These are phyloP conservation scores for Sporothrix schenckii DNA, from an alignment of 2,329 filamentous ascomycete genomes.

Conservation along the genomic window DNA sequence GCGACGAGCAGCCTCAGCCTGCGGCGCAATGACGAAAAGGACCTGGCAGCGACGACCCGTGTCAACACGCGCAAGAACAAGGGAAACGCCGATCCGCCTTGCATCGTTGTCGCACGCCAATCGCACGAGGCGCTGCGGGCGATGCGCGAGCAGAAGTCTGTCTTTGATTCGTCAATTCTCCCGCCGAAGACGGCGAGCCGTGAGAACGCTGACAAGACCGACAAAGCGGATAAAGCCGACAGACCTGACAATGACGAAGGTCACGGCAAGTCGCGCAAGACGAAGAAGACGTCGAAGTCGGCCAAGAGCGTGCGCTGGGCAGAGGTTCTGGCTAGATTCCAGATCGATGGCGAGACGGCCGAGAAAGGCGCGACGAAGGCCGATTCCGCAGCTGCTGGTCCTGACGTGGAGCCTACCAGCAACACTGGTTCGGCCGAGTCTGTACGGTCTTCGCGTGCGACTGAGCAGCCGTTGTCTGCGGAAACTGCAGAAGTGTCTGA, in stretches of 20 bases:
- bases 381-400: not conserved
- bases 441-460: not conserved
- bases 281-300: slow-evolving; percentile 29
- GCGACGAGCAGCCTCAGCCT: slow-evolving; percentile 34
- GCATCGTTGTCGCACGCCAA: slow-evolving; percentile 40
- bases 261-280: slow-evolving; percentile 10
- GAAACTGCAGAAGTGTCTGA: not conserved
- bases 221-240: slow-evolving; percentile 6
- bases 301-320: slow-evolving; percentile 44
- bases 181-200: slow-evolving; percentile 3
- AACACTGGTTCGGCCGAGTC: not conserved
- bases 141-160: slow-evolving; percentile 39
- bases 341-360: slow-evolving; percentile 31
- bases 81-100: slow-evolving; percentile 44
- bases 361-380: not conserved
- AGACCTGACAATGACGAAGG: not conserved
- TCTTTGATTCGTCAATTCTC: slow-evolving; percentile 38
- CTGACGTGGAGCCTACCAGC: not conserved
- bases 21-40: slow-evolving; percentile 47
- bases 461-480: not conserved
- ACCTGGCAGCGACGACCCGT: slow-evolving; percentile 48
- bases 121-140: slow-evolving; percentile 39
- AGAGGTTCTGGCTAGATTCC: slow-evolving; percentile 41
- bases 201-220: slow-evolving; percentile 8
- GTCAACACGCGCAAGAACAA: slow-evolving; percentile 54